Evolutionary conservation across 2,329 filamentous ascomycete genomes (phyloP), one percentile per base, ranked within the genome.

Genomic region (Samsoniella hepiali): DNA sequence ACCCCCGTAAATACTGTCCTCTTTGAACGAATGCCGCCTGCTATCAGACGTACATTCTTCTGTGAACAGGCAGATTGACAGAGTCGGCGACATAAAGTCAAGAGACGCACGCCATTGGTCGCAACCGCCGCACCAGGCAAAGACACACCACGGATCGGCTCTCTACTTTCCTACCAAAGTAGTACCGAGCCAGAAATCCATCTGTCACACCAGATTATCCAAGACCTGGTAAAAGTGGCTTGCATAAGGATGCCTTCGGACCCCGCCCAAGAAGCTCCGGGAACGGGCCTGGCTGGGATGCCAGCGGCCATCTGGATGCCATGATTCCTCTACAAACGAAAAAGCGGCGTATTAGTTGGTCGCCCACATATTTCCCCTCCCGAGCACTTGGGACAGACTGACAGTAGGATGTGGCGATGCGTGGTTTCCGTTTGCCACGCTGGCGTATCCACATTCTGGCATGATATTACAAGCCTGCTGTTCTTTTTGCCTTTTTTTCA

Each of bases 361-460:
- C 11, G 22, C 40, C 55, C 10, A 22, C n/a, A 2, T 40, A n/a
- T n/a, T n/a, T 31, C 22, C 44, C n/a, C 32, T 34, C 11, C 42
- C 42, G 27, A 38, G 29, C 40, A 49, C 17, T 47, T 58, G 55
- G 40, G 45, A 57, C n/a, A n/a, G n/a, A n/a, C n/a, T n/a, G n/a
- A n/a, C n/a, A n/a, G 44, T 49, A 22, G 22, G 13, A 13, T 49
- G 29, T 27, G 27, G 27, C 29, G 29, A 15, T 49, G 45, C 27
- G 45, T 49, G 15, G 27, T 29, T 13, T n/a, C 38, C 44, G 27
- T 55, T 17, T 58, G 49, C 58, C 58, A 61, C 58, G 58, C 58
- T 61, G 58, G 58, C 58, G 49, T 61, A 53, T 36, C 58, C 58
- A 61, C 58, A 53, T 15, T 7, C 27, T 54, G 58, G 5, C 29